Percentiles rank a stretch among this genome's conserved stretches.
Evolutionary conservation across 169 alveolate genomes (phyloP).

Genomic region (Plasmodium inui): DNA sequence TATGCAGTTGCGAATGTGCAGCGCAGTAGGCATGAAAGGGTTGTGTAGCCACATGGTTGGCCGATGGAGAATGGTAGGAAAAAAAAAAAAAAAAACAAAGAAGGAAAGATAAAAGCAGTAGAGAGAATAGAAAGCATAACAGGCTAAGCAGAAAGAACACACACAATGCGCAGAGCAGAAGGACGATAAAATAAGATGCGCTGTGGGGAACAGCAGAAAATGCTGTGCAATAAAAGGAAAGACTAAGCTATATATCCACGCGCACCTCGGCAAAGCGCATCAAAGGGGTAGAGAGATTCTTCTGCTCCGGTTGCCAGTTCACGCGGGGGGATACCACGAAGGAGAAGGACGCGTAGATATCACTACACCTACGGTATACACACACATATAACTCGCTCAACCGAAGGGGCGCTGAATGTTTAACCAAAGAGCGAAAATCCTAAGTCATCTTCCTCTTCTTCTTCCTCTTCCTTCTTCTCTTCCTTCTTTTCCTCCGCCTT

Average conservation of each 20-base stretch:
- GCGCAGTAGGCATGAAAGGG: background rate
- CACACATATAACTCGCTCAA: background rate
- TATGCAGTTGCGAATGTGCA: background rate
- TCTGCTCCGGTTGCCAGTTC: background rate
- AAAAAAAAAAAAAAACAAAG: background rate
- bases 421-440: conserved; percentile 87
- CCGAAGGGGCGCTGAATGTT: background rate
- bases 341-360: background rate
- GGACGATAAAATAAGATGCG: background rate
- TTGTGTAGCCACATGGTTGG: background rate
- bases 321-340: background rate
- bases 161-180: background rate
- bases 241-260: background rate
- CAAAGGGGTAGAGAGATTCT: background rate
- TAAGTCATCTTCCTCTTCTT: conserved; percentile 88
- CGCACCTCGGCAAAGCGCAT: background rate
- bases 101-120: too few species aligned
- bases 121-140: background rate
- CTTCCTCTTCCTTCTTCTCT: conserved; percentile 82
- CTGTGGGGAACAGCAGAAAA: background rate
- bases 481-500: conserved; percentile 78
- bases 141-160: background rate
- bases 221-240: background rate
- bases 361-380: background rate
- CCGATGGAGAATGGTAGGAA: background rate